Conservation (phyloP, 2,329 filamentous ascomycete genomes). For the Byssothecium circinans region DNA sequence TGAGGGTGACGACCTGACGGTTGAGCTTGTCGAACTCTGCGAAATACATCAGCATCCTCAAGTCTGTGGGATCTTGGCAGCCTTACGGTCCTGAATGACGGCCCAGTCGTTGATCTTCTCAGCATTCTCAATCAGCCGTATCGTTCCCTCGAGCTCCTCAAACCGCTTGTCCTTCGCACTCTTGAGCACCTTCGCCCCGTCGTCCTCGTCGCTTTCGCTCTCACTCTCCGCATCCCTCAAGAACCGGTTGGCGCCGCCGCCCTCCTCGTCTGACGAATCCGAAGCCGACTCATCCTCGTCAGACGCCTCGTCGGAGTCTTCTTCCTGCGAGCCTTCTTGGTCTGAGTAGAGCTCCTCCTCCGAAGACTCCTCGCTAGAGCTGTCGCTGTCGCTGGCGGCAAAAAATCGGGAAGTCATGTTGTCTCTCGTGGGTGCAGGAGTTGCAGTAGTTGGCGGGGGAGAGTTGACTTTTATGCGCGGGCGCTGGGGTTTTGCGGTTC, state of each 20-base stretch:
- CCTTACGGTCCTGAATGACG: slow-evolving; percentile 81
- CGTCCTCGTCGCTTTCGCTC: slow-evolving; percentile 82
- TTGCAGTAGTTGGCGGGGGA: slow-evolving; percentile 17
- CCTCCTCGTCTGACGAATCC: slow-evolving; percentile 56
- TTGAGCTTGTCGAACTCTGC: slow-evolving; percentile 94
- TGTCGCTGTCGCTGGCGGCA: slow-evolving; percentile 93
- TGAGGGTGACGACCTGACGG: slow-evolving; percentile 67
- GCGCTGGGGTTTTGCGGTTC: slow-evolving; percentile 11
- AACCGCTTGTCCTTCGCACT: slow-evolving; percentile 97
- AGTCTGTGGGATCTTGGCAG: slow-evolving; percentile 1
- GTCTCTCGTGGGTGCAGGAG: slow-evolving; percentile 6
- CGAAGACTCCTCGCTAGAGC: slow-evolving; percentile 89
- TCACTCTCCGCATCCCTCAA: slow-evolving; percentile 77
- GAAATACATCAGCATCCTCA: slow-evolving; percentile 21
- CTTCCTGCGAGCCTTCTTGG: slow-evolving; percentile 57
- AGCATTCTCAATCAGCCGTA: slow-evolving; percentile 92
- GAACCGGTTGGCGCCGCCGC: slow-evolving; percentile 78
- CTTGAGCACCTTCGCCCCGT: slow-evolving; percentile 84
- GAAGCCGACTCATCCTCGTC: slow-evolving; percentile 62
- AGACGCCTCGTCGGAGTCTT: slow-evolving; percentile 55
- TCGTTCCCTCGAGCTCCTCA: slow-evolving; percentile 87
- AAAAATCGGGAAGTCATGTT: slow-evolving; percentile 80
- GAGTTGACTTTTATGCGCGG: slow-evolving; percentile 1
- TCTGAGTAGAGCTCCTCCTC: slow-evolving; percentile 94
- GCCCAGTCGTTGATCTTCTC: slow-evolving; percentile 98